phyloP scores from a whole-genome alignment of 257 asterid genomes.

The Penstemon davidsonii region DNA sequence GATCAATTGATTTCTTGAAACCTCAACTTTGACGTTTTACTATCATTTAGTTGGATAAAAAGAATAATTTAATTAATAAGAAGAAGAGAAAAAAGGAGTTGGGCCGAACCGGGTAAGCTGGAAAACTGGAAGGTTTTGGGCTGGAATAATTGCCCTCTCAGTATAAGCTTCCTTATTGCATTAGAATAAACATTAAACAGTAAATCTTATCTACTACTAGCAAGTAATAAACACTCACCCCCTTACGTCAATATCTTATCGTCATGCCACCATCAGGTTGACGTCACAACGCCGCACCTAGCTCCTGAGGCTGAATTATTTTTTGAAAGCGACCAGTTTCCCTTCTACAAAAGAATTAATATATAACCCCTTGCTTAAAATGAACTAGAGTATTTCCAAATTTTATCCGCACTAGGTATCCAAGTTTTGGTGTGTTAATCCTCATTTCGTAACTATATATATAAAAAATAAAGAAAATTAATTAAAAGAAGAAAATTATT shows the following conservation, averaged over 20 bases:
- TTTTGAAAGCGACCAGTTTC: not conserved
- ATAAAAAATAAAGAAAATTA: too few species aligned
- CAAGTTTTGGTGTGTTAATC: not conserved
- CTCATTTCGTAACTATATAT: too few species aligned
- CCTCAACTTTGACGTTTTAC: too few species aligned
- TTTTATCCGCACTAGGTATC: not conserved
- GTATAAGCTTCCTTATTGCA: conserved; percentile 19
- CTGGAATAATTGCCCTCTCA: conserved; percentile 46
- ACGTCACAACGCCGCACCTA: conserved; percentile 34
- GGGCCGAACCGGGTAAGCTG: conserved; percentile 34
- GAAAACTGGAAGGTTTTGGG: conserved; percentile 30
- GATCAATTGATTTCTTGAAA: too few species aligned
- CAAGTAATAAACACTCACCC: not conserved
- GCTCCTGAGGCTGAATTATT: not conserved
- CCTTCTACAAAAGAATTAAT: conserved; percentile 35
- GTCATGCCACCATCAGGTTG: conserved; percentile 22
- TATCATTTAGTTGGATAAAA: too few species aligned
- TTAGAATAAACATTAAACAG: conserved; percentile 27
- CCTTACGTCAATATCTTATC: conserved; percentile 25
- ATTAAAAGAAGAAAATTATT: too few species aligned
- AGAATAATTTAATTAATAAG: too few species aligned
- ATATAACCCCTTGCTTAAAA: not conserved
- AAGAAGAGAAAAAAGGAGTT: not conserved
- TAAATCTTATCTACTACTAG: conserved; percentile 30
- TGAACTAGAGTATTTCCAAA: not conserved